Base-by-base conservation (phyloP, 345 rosid genomes). In the Erucastrum elatum region DNA sequence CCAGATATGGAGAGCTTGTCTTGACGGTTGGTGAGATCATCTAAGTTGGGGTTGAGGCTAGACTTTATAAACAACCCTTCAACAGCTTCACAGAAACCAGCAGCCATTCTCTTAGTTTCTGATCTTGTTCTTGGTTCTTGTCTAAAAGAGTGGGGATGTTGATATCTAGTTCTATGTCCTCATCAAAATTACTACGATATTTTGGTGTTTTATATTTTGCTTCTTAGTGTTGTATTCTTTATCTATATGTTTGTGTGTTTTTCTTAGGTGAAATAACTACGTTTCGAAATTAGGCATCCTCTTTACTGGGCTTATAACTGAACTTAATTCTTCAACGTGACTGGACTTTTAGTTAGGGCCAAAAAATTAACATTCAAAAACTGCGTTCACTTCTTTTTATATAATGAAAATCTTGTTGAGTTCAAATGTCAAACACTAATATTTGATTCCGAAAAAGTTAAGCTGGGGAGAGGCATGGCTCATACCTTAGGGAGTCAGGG, bases 381-480 rank as follows among this genome's bases (percentile, higher is more conserved):
- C 21, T 2, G 60, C 68, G 61, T 68, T 60, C 34, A 68, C 26
- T 58, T 67, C 61, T 44, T 21, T 21, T 21, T 21, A 21, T 21
- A 21, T 21, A 21, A 21, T 21, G 21, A 21, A 21, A 21, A 21
- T 21, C 21, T 21, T 21, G 21, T 21, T 21, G 0, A 68, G 30
- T 67, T 67, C n/a, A 44, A 44, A 33, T 8, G 27, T 44, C 11
- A 62, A 39, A 30, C 13, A 21, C 21, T 21, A 21, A 21, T 61
- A 12, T 31, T 51, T 31, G 31, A 66, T 39, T 37, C 17, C 25
- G 21, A 75, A 35, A 33, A 71, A 46, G 61, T 27, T 33, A 35
- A 58, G 37, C 27, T 55, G 41, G 30, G 31, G 29, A 72, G 51
- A 46, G 79, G 80, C 74, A 49, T 76, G 80, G 29, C 68, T 31